Evolutionary conservation across 139 green algal genomes (phyloP).

Genomic region (Closterium sp.): DNA sequence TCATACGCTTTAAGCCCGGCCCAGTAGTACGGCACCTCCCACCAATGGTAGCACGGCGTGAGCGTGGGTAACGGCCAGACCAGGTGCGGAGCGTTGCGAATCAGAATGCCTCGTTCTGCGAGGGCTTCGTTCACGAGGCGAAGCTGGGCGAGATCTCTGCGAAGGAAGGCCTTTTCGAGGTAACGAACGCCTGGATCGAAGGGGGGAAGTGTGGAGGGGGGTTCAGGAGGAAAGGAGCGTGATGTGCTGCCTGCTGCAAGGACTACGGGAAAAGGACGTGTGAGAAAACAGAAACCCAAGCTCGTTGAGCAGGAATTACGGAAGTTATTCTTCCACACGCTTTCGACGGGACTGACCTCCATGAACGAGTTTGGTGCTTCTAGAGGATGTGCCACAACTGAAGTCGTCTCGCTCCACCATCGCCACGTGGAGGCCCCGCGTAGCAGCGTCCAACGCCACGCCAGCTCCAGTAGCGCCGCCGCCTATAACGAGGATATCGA

Average conservation of each 20-base stretch:
- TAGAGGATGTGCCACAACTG: constrained; percentile 81
- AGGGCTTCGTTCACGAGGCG: constrained; percentile 43
- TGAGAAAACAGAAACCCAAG: no score
- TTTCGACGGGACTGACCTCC: constrained; percentile 16
- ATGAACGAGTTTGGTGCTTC: constrained; percentile 83
- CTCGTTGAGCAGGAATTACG: no score
- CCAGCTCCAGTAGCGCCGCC: constrained; percentile 94
- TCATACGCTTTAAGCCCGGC: constrained; percentile 82
- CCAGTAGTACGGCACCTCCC: constrained; percentile 98
- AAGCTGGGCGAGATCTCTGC: constrained; percentile 70
- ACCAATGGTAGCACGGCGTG: constrained; percentile 95
- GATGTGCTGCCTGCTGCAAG: not conserved
- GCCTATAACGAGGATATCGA: constrained; percentile 53
- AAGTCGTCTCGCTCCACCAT: constrained; percentile 96
- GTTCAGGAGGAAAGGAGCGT: not conserved
- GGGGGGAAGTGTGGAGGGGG: not conserved
- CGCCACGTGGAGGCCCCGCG: constrained; percentile 69
- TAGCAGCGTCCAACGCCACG: constrained; percentile 85
- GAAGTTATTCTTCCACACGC: no score
- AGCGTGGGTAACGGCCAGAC: constrained; percentile 35
- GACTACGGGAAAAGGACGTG: no score
- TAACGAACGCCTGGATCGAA: constrained; percentile 75
- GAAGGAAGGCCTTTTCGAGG: constrained; percentile 84
- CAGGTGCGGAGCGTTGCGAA: constrained; percentile 43
- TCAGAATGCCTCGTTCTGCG: constrained; percentile 22